Evolutionary conservation across 2,329 filamentous ascomycete genomes (phyloP).

Genomic region (Rugonectria rugulosa): DNA sequence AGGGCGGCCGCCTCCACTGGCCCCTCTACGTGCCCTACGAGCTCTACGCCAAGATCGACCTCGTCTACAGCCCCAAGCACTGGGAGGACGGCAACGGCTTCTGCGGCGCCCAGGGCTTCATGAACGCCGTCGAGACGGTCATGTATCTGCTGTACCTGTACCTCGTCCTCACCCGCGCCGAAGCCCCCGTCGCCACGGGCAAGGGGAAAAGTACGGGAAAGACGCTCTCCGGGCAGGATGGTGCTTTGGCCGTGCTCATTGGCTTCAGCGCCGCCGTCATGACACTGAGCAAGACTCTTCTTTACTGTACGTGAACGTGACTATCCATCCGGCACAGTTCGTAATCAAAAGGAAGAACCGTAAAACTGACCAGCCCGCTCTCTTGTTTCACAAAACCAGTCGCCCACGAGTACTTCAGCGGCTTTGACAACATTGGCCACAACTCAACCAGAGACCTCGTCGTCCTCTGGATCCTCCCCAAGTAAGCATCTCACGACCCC

Average conservation of each 20-base stretch:
- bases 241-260: slow-evolving; percentile 54
- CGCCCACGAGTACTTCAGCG: slow-evolving; percentile 64
- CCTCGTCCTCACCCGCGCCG: slow-evolving; percentile 42
- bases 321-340: neutral
- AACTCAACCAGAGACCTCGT: slow-evolving; percentile 56
- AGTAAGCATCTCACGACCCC: slow-evolving; percentile 54
- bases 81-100: slow-evolving; percentile 76
- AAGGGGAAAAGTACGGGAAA: slow-evolving; percentile 40
- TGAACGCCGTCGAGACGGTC: slow-evolving; percentile 74
- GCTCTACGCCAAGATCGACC: slow-evolving; percentile 81
- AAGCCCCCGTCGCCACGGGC: slow-evolving; percentile 18
- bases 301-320: slow-evolving; percentile 61
- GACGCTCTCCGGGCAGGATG: slow-evolving; percentile 51
- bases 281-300: slow-evolving; percentile 68
- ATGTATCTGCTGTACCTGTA: slow-evolving; percentile 68
- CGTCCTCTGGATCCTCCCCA: slow-evolving; percentile 65
- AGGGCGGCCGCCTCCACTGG: slow-evolving; percentile 74
- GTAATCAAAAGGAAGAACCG: neutral
- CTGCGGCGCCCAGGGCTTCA: slow-evolving; percentile 73
- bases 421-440: slow-evolving; percentile 65
- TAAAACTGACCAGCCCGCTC: neutral
- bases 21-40: slow-evolving; percentile 80
- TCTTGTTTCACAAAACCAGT: slow-evolving; percentile 44
- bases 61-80: slow-evolving; percentile 81
- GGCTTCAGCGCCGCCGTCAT: slow-evolving; percentile 64